phyloP scores from a whole-genome alignment of 1,284 basidiomycete genomes.

The Coniferiporia weirii region DNA sequence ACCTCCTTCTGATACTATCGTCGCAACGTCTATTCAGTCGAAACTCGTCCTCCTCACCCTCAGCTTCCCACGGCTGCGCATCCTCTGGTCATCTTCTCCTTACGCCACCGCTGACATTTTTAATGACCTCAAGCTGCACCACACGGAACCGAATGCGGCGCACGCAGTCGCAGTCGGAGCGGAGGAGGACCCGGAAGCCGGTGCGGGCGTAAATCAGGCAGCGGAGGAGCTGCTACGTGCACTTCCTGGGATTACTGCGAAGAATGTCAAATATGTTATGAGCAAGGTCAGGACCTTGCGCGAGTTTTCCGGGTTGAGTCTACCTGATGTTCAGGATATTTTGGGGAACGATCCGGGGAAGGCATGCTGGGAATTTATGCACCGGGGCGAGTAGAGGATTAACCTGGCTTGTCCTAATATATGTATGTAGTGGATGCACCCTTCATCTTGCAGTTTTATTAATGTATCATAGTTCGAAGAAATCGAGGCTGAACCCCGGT shows the following conservation, averaged over 20 bases:
- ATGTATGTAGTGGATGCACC: too few relatives aligned
- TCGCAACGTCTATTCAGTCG: constrained; percentile 62
- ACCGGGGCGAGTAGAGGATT: constrained; percentile 51
- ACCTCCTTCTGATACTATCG: constrained; percentile 37
- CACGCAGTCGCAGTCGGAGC: constrained; percentile 77
- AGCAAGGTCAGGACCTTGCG: constrained; percentile 70
- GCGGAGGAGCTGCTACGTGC: constrained; percentile 73
- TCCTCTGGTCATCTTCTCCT: constrained; percentile 97
- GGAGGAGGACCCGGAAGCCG: constrained; percentile 62
- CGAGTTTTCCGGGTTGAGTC: constrained; percentile 67
- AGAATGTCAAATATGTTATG: constrained; percentile 87
- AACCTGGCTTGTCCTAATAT: not conserved
- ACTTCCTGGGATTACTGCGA: constrained; percentile 76
- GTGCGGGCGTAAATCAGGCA: constrained; percentile 62
- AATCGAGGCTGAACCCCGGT: too few relatives aligned
- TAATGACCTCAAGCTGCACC: constrained; percentile 84
- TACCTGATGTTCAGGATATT: constrained; percentile 65
- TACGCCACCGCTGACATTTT: constrained; percentile 92
- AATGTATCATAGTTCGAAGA: too few relatives aligned
- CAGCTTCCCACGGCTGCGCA: constrained; percentile 85
- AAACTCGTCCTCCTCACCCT: constrained; percentile 89
- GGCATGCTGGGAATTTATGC: constrained; percentile 76
- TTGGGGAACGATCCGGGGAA: constrained; percentile 83
- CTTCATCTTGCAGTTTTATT: too few relatives aligned
- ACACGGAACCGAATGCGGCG: constrained; percentile 76